Evolutionary conservation across 1,284 basidiomycete genomes (phyloP), one percentile per base, ranked within the genome.

Genomic region (Psilocybe mexicana): DNA sequence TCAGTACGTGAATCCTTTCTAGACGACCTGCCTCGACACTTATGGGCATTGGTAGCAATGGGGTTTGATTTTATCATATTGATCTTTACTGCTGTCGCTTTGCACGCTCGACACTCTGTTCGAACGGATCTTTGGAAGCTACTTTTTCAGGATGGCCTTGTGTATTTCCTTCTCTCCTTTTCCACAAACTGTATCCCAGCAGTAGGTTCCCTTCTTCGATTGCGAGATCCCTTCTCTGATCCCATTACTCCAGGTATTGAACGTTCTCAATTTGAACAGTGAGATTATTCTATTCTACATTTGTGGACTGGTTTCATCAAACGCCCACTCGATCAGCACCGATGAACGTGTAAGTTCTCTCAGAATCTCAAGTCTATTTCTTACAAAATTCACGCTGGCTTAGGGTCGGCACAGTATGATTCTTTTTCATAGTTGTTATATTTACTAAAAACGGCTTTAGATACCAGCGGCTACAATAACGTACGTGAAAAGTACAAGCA

Each of bases 131-230:
- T 89, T 43, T 82, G 82, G 82, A 78, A 82, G 57, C 69, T 91
- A 33, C 78, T 91, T 46, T 87, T 89, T 75, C 76, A 79, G 26
- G 87, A 90, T 63, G 88, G 87, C n/a, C 73, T 90, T 38, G 79
- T 87, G 11, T 87, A 83, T 67, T 87, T 87, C 67, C 53, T 85
- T 47, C 73, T 87, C 42, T 82, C 87, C 0, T 88, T 88, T 64
- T 75, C 80, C 12, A 83, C 79, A 55, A 90, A 90, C 63, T 79
- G 80, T 51, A 74, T 89, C 49, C 86, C 87, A 49, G 87, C 87
- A 23, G 87, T 88, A 69, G 58, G 79, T 73, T 1, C 5, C 36
- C 62, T 33, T 35, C 30, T 50, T 52, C n/a, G 11, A 25, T 57
- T 18, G 47, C 45, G n/a, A 53, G 1, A 35, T 40, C 24, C 46